phyloP scores from a whole-genome alignment of 306 rosid species.

The Myrica gale region DNA sequence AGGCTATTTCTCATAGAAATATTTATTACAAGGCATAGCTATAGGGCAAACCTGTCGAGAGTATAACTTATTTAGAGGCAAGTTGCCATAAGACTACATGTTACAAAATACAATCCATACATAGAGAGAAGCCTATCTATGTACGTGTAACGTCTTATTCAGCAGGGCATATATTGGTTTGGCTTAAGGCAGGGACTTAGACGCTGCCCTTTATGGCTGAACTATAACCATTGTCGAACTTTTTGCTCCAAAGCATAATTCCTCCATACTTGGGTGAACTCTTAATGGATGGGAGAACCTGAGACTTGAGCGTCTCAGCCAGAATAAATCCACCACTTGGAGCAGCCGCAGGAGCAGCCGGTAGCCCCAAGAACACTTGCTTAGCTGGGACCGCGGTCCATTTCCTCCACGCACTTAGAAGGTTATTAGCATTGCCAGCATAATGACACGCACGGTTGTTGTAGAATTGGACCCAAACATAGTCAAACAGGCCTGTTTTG shows the following conservation, averaged over 20 bases:
- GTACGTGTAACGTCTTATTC: neutral
- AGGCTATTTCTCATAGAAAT: no score
- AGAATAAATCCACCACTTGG: constrained; percentile 36
- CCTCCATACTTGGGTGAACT: constrained; percentile 21
- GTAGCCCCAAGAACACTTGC: constrained; percentile 62
- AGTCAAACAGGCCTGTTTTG: constrained; percentile 51
- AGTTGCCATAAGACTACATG: no score
- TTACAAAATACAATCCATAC: no score
- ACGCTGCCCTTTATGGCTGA: constrained; percentile 30
- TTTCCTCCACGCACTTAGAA: constrained; percentile 50
- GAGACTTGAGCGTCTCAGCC: neutral
- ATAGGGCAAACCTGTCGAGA: no score
- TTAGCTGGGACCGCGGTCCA: constrained; percentile 46
- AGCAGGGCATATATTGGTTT: no score
- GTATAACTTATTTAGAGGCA: no score
- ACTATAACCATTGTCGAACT: constrained; percentile 37
- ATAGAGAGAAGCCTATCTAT: no score
- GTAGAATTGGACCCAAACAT: constrained; percentile 75
- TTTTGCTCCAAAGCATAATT: constrained; percentile 56
- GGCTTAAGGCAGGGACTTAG: neutral
- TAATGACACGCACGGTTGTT: constrained; percentile 60
- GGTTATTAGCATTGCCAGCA: constrained; percentile 32
- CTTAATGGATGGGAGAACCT: constrained; percentile 22
- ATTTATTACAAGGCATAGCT: no score
- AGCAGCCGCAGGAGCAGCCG: constrained; percentile 57